phyloP scores from a whole-genome alignment of 2,329 filamentous ascomycete genomes.

The Verticillium longisporum region DNA sequence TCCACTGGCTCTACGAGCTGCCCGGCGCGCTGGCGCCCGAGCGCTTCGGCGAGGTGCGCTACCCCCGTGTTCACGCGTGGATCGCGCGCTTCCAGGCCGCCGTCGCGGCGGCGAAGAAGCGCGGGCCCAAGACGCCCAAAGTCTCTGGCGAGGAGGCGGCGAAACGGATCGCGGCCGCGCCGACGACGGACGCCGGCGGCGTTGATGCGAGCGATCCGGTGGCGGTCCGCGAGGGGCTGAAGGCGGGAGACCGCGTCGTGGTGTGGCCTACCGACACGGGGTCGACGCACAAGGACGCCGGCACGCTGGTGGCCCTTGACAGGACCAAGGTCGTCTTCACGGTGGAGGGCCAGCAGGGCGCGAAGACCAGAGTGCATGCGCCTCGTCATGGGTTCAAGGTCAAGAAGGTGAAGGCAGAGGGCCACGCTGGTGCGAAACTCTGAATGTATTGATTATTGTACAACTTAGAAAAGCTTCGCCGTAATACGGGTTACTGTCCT shows the following conservation, averaged over 20 bases:
- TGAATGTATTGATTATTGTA: background rate
- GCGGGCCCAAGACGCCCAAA: conserved; percentile 25
- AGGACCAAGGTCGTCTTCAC: conserved; percentile 52
- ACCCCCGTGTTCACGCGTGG: conserved; percentile 58
- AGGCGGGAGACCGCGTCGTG: conserved; percentile 45
- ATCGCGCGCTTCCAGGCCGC: conserved; percentile 51
- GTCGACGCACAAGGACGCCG: conserved; percentile 49
- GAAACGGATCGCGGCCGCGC: conserved; percentile 29
- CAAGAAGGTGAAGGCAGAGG: conserved; percentile 16
- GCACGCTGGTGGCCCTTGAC: conserved; percentile 45
- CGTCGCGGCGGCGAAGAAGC: conserved; percentile 32
- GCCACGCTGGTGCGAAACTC: background rate
- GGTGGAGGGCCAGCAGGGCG: conserved; percentile 30
- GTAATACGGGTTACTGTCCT: background rate
- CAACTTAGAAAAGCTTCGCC: too few species aligned
- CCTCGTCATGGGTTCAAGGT: conserved; percentile 54
- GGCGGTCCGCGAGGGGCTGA: conserved; percentile 37
- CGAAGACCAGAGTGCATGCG: conserved; percentile 47
- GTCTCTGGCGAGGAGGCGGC: conserved; percentile 50
- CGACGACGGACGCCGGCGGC: background rate
- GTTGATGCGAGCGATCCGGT: background rate
- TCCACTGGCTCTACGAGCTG: conserved; percentile 57
- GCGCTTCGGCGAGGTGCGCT: conserved; percentile 42
- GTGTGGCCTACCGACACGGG: conserved; percentile 60
- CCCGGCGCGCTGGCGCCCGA: conserved; percentile 47